Conservation (phyloP, 1,284 basidiomycete genomes). For the Ganoderma boninense region DNA sequence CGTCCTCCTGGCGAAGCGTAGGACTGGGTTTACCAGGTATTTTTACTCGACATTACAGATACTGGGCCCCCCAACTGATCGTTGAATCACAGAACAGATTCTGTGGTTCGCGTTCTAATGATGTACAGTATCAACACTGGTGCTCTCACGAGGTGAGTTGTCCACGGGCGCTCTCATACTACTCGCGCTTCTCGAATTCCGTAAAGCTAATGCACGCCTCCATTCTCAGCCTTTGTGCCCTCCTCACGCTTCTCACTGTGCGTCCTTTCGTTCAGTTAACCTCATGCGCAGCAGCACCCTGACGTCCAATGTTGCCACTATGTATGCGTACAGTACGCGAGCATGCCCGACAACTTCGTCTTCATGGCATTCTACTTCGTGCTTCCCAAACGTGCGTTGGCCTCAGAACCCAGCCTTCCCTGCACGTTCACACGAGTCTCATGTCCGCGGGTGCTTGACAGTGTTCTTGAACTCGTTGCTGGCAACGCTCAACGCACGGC, state of each 20-base stretch:
- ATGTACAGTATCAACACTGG: constrained; percentile 29
- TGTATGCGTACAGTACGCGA: constrained; percentile 28
- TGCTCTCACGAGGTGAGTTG: constrained; percentile 25
- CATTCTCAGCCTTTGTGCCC: constrained; percentile 17
- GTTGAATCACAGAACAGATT: constrained; percentile 14
- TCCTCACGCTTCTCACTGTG: constrained; percentile 20
- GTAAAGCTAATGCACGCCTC: neutral
- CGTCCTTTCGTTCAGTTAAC: neutral
- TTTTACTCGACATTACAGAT: neutral
- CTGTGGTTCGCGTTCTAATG: constrained; percentile 24
- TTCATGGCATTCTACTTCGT: constrained; percentile 37
- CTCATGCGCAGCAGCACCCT: neutral
- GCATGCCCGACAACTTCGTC: constrained; percentile 35
- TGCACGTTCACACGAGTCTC: constrained; percentile 7
- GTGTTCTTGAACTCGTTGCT: constrained; percentile 31
- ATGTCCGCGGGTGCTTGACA: constrained; percentile 9
- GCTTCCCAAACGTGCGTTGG: constrained; percentile 33
- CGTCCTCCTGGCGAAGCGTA: constrained; percentile 18
- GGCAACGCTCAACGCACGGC: constrained; percentile 25
- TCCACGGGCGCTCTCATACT: neutral
- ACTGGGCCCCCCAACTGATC: neutral
- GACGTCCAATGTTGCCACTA: neutral
- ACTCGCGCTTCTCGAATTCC: neutral
- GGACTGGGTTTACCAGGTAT: constrained; percentile 22
- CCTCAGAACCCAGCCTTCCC: neutral